Percentiles rank a stretch among this genome's conserved stretches.
Evolutionary conservation across 352 stramenopile genomes (phyloP).

Genomic region (Phytophthora pistaciae): DNA sequence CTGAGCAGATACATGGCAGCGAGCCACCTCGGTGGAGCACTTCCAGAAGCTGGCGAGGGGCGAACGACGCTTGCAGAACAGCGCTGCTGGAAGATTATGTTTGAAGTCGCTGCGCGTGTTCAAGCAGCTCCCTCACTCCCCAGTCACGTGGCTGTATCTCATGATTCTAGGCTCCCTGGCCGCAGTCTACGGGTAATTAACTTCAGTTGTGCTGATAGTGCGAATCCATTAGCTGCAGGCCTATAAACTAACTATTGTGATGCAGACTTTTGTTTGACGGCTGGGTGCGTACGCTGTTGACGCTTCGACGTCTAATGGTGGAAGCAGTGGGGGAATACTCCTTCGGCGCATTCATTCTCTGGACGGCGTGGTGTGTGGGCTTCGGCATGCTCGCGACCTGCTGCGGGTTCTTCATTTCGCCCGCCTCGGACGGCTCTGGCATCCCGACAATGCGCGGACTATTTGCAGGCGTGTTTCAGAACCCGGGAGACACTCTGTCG

Average conservation of each 20-base stretch:
- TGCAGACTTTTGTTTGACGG: constrained; percentile 69
- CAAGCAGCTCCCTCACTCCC: constrained; percentile 85
- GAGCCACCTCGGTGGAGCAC: constrained; percentile 69
- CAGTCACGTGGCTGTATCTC: constrained; percentile 85
- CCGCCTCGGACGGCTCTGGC: constrained; percentile 71
- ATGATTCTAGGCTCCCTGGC: constrained; percentile 64
- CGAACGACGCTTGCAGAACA: constrained; percentile 54
- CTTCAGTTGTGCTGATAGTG: neutral
- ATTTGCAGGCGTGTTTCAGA: constrained; percentile 80
- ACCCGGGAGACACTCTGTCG: constrained; percentile 70
- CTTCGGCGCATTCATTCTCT: constrained; percentile 67
- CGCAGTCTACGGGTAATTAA: constrained; percentile 67
- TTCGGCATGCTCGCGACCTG: constrained; percentile 63
- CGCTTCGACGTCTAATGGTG: constrained; percentile 55
- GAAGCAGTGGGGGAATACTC: constrained; percentile 64
- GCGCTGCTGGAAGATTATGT: constrained; percentile 65
- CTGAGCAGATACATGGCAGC: constrained; percentile 73
- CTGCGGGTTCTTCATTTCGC: constrained; percentile 62
- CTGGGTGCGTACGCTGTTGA: constrained; percentile 70
- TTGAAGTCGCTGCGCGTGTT: constrained; percentile 68
- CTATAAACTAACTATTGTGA: neutral
- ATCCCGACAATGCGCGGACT: constrained; percentile 81
- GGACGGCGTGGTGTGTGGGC: constrained; percentile 69
- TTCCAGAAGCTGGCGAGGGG: constrained; percentile 69
- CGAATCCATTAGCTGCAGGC: no score